A percentile compares a stretch with the other conserved stretches of the same genome.
These are phyloP conservation scores for Favolaschia claudopus DNA, from an alignment of 768 basidiomycete species.

Conservation along the genomic window DNA sequence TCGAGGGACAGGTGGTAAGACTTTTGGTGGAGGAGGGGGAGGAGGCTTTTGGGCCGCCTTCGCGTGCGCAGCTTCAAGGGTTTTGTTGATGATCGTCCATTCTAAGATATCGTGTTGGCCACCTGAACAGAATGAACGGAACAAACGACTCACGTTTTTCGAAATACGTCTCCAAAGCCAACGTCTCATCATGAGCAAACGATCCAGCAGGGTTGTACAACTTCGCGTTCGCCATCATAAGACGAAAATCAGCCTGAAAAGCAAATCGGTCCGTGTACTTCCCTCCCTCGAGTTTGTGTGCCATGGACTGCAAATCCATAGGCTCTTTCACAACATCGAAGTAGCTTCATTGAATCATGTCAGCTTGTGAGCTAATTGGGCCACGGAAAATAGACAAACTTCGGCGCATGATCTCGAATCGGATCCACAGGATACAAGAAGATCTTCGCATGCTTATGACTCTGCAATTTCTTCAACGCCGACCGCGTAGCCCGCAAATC, in stretches of 20 bases:
- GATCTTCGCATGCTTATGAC: slow-evolving; percentile 73
- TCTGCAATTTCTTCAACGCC: slow-evolving; percentile 80
- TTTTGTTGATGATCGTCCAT: slow-evolving; percentile 89
- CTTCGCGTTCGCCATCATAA: slow-evolving; percentile 90
- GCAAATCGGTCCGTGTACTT: slow-evolving; percentile 85
- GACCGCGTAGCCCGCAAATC: slow-evolving; percentile 81
- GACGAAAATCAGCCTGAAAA: slow-evolving; percentile 86
- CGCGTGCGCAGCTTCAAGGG: slow-evolving; percentile 66
- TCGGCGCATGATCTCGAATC: slow-evolving; percentile 88
- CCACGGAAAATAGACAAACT: slow-evolving; percentile 51
- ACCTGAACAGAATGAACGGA: background rate
- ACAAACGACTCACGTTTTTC: slow-evolving; percentile 73
- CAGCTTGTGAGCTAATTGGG: background rate
- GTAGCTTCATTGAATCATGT: slow-evolving; percentile 61
- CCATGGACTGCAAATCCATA: slow-evolving; percentile 93
- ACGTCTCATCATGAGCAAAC: slow-evolving; percentile 78
- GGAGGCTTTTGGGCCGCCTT: slow-evolving; percentile 54
- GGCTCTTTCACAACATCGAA: slow-evolving; percentile 90
- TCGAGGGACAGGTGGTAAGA: slow-evolving; percentile 48
- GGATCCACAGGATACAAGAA: slow-evolving; percentile 96
- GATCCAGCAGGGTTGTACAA: slow-evolving; percentile 80
- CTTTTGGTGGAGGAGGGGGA: too few relatives aligned
- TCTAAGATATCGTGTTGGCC: slow-evolving; percentile 50
- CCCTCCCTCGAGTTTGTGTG: slow-evolving; percentile 85
- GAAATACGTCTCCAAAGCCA: slow-evolving; percentile 80